A percentile compares a stretch with the other conserved stretches of the same genome.
Conservation (phyloP, 2,329 filamentous ascomycete genomes). For the Penicillium sp. region DNA sequence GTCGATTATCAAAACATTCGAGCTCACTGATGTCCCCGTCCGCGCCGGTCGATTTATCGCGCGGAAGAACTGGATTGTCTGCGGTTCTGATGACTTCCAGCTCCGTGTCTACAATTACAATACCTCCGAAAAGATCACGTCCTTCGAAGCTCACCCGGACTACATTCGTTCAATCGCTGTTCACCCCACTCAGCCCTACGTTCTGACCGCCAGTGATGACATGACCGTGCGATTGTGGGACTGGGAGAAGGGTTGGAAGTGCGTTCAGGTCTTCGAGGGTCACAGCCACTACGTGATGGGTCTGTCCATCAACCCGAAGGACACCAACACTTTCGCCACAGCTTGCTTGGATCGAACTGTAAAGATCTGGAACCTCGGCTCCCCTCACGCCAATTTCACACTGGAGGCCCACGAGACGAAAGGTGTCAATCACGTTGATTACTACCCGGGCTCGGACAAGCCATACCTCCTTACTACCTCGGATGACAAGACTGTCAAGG, state of each 20-base stretch:
- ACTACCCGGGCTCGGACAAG: constrained; percentile 70
- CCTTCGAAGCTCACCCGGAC: constrained; percentile 96
- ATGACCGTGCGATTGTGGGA: constrained; percentile 99
- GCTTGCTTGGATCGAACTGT: constrained; percentile 96
- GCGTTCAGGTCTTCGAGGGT: constrained; percentile 93
- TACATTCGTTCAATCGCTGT: constrained; percentile 97
- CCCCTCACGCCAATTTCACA: constrained; percentile 92
- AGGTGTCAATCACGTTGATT: constrained; percentile 97
- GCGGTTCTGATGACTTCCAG: constrained; percentile 90
- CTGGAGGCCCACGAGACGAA: constrained; percentile 96
- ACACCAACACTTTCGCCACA: constrained; percentile 89
- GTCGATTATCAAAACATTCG: constrained; percentile 97
- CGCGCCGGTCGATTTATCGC: constrained; percentile 95
- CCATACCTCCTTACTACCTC: constrained; percentile 93
- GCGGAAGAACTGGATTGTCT: constrained; percentile 98
- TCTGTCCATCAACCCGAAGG: constrained; percentile 94
- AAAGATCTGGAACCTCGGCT: constrained; percentile 96
- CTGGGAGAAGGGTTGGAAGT: constrained; percentile 98
- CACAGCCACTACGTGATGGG: constrained; percentile 98
- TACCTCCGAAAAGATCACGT: constrained; percentile 96
- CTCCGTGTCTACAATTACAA: constrained; percentile 97
- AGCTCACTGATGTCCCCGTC: constrained; percentile 96
- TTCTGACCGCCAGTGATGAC: constrained; percentile 94
- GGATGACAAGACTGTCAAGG: constrained; percentile 94
- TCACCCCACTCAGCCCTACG: constrained; percentile 92